Evolutionary conservation across 2,329 filamentous ascomycete genomes (phyloP), one percentile per base, ranked within the genome.

Genomic region (Stemphylium vesicarium): DNA sequence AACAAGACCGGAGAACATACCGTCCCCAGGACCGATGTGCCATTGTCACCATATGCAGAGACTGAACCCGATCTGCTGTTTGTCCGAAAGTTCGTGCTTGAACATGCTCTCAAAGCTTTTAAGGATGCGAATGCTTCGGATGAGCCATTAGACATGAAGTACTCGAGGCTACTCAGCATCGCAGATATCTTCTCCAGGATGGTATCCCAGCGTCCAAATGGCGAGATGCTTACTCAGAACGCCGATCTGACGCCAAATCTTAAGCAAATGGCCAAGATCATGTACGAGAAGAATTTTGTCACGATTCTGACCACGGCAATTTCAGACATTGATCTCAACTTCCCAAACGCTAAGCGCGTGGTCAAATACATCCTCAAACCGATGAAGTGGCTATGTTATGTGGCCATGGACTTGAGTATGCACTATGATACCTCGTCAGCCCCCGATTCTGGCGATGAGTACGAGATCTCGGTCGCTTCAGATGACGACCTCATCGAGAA

Each of bases 251-350:
- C 72, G 7, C 68, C 73, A 7, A 93, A 92, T 7, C 89, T 93
- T 60, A 88, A 89, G 66, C 92, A 96, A 70, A 84, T 99, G 64
- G 89, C 91, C 31, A 91, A 92, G 63, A 87, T 97, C 56, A 99
- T 99, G 95, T 98, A 96, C 68, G 95, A 99, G 78, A 99, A 98
- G 79, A 92, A 96, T 51, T 96, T 95, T 73, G 88, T 98, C 57
- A 85, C 90, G 20, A 90, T 94, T 42, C 79, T 99, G 55, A 98
- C 95, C 2, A 86, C 88, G 11, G 96, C 96, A 1, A 93, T 99
- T 65, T 92, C 95, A 15, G 96, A 99, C 68, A 89, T 99, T 56
- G 95, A 97, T 72, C 85, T 99, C 57, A 96, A 96, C 64, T 97
- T 96, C 75, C 93, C 94, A 0, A 89, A 91, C 22, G 91, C 96